phyloP scores from a whole-genome alignment of 495 filamentous ascomycete genomes.

The Xylaria cubensis region DNA sequence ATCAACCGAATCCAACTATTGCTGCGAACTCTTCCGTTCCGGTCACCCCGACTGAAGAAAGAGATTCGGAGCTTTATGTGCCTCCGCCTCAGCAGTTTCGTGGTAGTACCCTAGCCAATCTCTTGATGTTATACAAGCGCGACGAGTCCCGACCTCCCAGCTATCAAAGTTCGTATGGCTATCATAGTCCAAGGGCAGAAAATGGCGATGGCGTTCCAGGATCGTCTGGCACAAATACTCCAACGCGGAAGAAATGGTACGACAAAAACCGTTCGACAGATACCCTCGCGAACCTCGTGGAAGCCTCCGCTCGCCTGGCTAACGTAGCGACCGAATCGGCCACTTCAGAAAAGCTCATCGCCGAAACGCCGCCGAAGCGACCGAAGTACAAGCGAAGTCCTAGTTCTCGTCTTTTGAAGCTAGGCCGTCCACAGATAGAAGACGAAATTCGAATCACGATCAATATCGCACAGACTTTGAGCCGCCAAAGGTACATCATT shows the following conservation, averaged over 20 bases:
- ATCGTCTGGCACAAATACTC: slow-evolving; percentile 59
- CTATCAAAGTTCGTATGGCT: slow-evolving; percentile 27
- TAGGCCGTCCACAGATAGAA: slow-evolving; percentile 48
- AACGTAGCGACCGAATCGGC: slow-evolving; percentile 46
- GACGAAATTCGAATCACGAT: slow-evolving; percentile 85
- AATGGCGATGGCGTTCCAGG: slow-evolving; percentile 39
- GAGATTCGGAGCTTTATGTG: slow-evolving; percentile 68
- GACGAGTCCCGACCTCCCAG: slow-evolving; percentile 37
- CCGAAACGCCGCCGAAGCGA: slow-evolving; percentile 48
- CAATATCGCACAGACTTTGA: slow-evolving; percentile 84
- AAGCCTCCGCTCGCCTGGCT: slow-evolving; percentile 61
- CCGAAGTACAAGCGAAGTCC: slow-evolving; percentile 45
- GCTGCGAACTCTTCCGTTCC: slow-evolving; percentile 60
- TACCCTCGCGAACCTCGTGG: slow-evolving; percentile 62
- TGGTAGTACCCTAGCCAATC: slow-evolving; percentile 75
- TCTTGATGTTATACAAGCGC: slow-evolving; percentile 75
- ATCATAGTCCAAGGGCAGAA: slow-evolving; percentile 34
- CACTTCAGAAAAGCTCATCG: slow-evolving; percentile 25
- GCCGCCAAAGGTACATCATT: slow-evolving; percentile 82
- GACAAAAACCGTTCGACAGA: slow-evolving; percentile 54
- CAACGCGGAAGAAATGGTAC: slow-evolving; percentile 64
- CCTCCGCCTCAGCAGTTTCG: slow-evolving; percentile 73
- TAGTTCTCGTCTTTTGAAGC: slow-evolving; percentile 46
- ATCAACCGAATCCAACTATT: slow-evolving; percentile 29
- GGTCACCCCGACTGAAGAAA: slow-evolving; percentile 65